These are phyloP conservation scores for Lyophyllum decastes DNA, from an alignment of 768 basidiomycete species.

Conservation along the genomic window DNA sequence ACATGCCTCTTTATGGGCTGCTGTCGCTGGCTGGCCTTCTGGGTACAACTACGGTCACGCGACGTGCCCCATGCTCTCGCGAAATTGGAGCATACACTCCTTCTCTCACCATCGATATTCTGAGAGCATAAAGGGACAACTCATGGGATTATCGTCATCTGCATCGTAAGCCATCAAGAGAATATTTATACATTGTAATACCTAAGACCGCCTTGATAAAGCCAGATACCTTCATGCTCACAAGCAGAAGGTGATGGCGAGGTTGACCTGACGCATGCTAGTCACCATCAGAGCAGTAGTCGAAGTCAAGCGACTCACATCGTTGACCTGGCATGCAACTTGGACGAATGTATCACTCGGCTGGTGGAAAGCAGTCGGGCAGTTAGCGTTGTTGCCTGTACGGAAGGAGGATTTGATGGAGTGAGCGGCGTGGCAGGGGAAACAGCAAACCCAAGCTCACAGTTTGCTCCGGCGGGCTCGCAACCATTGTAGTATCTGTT, in stretches of 20 bases:
- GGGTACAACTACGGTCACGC: no score
- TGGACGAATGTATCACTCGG: conserved; percentile 37
- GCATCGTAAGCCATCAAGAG: neutral
- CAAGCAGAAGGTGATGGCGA: conserved; percentile 20
- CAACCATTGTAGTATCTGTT: conserved; percentile 44
- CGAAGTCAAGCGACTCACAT: conserved; percentile 2
- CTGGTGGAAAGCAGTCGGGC: conserved; percentile 37
- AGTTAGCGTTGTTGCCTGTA: conserved; percentile 35
- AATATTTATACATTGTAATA: neutral
- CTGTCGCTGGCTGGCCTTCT: no score
- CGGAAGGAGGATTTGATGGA: neutral
- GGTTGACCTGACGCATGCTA: conserved; percentile 2
- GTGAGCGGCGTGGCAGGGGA: neutral
- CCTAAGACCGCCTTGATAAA: neutral
- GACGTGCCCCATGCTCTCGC: no score
- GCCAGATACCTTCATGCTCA: neutral
- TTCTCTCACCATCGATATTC: no score
- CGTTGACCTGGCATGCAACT: conserved; percentile 24
- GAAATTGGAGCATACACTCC: no score
- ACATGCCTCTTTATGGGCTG: no score
- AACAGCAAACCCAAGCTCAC: conserved; percentile 24
- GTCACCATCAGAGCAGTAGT: neutral
- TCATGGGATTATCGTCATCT: neutral
- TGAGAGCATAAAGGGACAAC: neutral
- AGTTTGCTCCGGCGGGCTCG: conserved; percentile 42